Conservation (phyloP, 768 basidiomycete genomes). For the Lactarius psammicola region DNA sequence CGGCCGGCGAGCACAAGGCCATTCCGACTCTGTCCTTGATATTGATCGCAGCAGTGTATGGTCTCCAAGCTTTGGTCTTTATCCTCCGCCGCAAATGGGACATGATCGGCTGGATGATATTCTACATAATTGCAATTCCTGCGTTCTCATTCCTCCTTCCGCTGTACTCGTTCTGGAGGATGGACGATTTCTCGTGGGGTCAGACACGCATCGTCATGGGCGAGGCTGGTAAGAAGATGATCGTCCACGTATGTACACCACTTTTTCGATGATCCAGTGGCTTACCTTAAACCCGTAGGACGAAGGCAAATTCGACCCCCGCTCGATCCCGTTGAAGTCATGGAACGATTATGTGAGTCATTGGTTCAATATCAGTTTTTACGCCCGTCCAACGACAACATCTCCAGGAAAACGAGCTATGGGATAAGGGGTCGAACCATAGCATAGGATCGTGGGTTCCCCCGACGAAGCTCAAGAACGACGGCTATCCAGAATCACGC, state of each 20-base stretch:
- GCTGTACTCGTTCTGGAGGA: slow-evolving; percentile 94
- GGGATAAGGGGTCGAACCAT: slow-evolving; percentile 97
- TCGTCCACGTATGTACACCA: slow-evolving; percentile 73
- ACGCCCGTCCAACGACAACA: slow-evolving; percentile 12
- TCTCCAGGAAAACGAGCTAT: slow-evolving; percentile 84
- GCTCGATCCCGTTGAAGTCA: slow-evolving; percentile 89
- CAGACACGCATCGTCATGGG: slow-evolving; percentile 88
- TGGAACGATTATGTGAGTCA: slow-evolving; percentile 90
- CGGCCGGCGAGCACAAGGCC: slow-evolving; percentile 59
- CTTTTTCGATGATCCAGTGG: slow-evolving; percentile 1
- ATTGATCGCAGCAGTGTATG: slow-evolving; percentile 94
- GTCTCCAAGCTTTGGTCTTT: slow-evolving; percentile 90
- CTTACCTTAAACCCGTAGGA: slow-evolving; percentile 52
- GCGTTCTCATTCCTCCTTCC: slow-evolving; percentile 92
- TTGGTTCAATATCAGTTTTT: neutral
- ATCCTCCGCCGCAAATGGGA: slow-evolving; percentile 94
- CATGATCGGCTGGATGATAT: slow-evolving; percentile 96
- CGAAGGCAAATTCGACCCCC: slow-evolving; percentile 96
- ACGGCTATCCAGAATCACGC: slow-evolving; percentile 73
- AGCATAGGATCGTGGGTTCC: slow-evolving; percentile 93
- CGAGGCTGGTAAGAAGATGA: slow-evolving; percentile 92
- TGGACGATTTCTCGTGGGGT: slow-evolving; percentile 99
- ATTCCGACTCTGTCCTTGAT: slow-evolving; percentile 83
- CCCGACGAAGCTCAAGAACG: slow-evolving; percentile 64
- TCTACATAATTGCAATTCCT: slow-evolving; percentile 95